Evolutionary conservation across 495 filamentous ascomycete genomes (phyloP), one percentile per base, ranked within the genome.

Genomic region (Elaphomyces granulatus): DNA sequence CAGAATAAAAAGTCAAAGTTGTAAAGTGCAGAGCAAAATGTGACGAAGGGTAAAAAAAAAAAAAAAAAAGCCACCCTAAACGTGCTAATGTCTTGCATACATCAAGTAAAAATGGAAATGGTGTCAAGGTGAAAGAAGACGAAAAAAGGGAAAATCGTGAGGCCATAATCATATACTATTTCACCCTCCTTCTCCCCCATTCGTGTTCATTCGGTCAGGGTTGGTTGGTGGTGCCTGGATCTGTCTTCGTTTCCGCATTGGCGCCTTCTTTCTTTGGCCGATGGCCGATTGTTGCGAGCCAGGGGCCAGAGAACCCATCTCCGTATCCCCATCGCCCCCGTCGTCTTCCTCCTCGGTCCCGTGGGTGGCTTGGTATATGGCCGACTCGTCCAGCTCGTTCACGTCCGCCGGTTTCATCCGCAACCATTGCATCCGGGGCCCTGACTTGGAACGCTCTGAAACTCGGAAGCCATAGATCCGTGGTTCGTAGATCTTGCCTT

Each of bases 381-480:
- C 56, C 44, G 73, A 74, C 62, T 98, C 90, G 41, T 98, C 87
- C 35, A 96, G 61, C 47, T 88, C 79, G 14, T 60, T 71, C 33
- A 95, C 66, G 47, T 95, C 77, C 6, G 64, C 66, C 0, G 92
- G 90, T 52, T 83, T 80, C 59, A 79, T 76, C 45, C 90, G 74
- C 47, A 98, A 67, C 90, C 90, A 98, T 50, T 85, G 83, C 90
- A 98, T 98, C 36, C 90, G 71, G 15, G 90, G 90, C 3, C 90
- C 90, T 4, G 80, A 81, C 40, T 78, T 70, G 34, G 90, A 83
- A 12, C 82, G 61, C 52, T 98, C 90, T 1, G 82, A 82, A 20
- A 98, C 92, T 31, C 81, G 72, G 61, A 98, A 98, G 4, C 90
- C 90, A 63, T 96, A 98, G 54, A 98, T 96, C 38, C 80, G 81